Evolutionary conservation across 805 yeast species (phyloP).

Genomic region (Jamesozyma lodderae): DNA sequence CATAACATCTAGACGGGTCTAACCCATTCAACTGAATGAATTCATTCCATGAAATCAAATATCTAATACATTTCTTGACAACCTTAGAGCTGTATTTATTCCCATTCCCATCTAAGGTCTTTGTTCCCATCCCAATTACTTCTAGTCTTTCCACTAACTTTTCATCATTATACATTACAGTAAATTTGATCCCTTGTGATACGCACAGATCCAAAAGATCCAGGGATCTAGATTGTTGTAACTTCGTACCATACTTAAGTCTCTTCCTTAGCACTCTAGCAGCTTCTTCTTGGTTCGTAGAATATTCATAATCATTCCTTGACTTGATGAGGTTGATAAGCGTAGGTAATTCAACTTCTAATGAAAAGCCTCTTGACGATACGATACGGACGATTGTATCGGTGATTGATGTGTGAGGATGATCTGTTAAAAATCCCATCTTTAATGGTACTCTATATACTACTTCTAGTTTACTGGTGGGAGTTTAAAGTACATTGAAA

Average conservation of each 20-base stretch:
- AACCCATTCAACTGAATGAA: conserved; percentile 38
- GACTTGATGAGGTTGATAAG: conserved; percentile 32
- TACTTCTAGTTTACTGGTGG: no score
- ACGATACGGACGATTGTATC: conserved; percentile 49
- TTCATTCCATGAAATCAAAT: conserved; percentile 60
- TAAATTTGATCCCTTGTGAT: conserved; percentile 25
- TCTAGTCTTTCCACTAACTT: conserved; percentile 57
- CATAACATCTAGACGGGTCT: conserved; percentile 15
- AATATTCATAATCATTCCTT: conserved; percentile 13
- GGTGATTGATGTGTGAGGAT: conserved; percentile 63
- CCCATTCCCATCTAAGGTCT: conserved; percentile 10
- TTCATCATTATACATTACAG: conserved; percentile 55
- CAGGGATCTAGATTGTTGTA: conserved; percentile 62
- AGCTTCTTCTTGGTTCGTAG: conserved; percentile 51
- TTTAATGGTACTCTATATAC: background rate
- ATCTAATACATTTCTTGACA: conserved; percentile 33
- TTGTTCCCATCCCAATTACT: conserved; percentile 14
- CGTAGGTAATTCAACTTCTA: conserved; percentile 31
- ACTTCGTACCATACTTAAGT: conserved; percentile 68
- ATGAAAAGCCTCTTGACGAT: conserved; percentile 21
- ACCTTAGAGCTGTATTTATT: conserved; percentile 33
- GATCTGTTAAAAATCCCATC: conserved; percentile 51
- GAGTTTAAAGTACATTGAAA: no score
- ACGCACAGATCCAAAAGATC: conserved; percentile 51
- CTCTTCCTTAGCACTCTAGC: conserved; percentile 87